phyloP scores from a whole-genome alignment of 208 protist genomes.

The Acanthamoeba culbertsoni region DNA sequence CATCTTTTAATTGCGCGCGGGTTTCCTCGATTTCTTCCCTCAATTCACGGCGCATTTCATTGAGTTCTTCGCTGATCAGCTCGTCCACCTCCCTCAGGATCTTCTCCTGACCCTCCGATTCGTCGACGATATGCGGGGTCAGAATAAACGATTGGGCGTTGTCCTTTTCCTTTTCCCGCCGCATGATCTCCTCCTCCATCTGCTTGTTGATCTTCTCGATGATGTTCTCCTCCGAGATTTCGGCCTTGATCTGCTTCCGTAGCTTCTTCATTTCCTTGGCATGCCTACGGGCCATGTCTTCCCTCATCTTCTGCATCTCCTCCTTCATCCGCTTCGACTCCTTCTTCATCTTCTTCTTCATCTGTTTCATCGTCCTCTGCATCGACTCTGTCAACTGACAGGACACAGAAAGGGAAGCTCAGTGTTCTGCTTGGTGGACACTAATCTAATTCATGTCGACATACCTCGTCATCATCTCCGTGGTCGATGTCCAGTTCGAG shows the following conservation, averaged over 20 bases:
- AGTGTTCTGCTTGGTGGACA: neutral
- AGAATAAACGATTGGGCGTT: neutral
- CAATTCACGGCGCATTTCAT: neutral
- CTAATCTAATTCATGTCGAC: neutral
- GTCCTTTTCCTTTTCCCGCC: neutral
- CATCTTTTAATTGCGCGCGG: neutral
- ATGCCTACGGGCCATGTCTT: neutral
- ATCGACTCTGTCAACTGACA: neutral
- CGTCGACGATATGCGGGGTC: neutral
- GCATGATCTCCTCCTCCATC: neutral
- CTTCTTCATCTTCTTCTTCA: neutral
- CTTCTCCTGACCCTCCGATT: neutral
- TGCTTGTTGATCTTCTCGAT: neutral
- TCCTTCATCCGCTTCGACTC: neutral
- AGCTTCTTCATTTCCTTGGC: slow-evolving; percentile 4
- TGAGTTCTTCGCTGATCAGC: neutral
- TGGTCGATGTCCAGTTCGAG: neutral
- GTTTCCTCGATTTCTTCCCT: neutral
- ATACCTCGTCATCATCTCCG: neutral
- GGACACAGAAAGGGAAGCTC: neutral
- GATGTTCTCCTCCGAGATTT: neutral
- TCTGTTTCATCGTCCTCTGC: neutral
- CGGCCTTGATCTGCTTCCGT: neutral
- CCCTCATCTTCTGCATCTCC: neutral
- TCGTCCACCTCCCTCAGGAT: neutral